phyloP scores from a whole-genome alignment of 352 stramenopile species.

The Nothophytophthora sp. region DNA sequence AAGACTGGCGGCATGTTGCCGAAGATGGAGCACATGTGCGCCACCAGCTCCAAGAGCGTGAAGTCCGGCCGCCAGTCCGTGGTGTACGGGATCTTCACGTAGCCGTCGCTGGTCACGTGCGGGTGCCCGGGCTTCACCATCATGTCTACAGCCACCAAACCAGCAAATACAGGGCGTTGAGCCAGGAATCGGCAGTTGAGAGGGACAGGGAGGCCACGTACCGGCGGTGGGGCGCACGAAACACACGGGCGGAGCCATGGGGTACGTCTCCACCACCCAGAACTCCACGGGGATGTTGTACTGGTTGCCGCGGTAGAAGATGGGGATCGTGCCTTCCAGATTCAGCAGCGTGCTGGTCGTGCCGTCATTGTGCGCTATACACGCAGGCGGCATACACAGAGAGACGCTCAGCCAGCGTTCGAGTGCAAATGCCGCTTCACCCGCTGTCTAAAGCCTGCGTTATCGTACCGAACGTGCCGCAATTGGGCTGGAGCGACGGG shows the following conservation, averaged over 20 bases:
- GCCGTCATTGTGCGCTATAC: conserved; percentile 89
- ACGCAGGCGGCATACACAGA: too few relatives aligned
- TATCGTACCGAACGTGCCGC: conserved; percentile 74
- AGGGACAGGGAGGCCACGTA: too few relatives aligned
- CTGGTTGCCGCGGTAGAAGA: conserved; percentile 88
- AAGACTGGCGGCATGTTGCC: conserved; percentile 87
- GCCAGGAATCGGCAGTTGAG: neutral
- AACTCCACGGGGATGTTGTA: conserved; percentile 93
- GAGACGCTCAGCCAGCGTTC: too few relatives aligned
- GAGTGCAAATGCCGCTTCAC: too few relatives aligned
- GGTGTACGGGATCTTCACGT: conserved; percentile 88
- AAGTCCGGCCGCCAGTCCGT: conserved; percentile 83
- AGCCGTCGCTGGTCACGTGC: conserved; percentile 86
- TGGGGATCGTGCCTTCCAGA: conserved; percentile 89
- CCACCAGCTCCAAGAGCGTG: conserved; percentile 83
- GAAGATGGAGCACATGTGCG: conserved; percentile 91
- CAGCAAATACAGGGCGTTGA: neutral
- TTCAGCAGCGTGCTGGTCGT: conserved; percentile 85
- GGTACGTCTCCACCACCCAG: conserved; percentile 88
- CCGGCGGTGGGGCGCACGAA: conserved; percentile 84
- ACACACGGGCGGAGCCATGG: conserved; percentile 75
- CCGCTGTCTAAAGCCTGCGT: too few relatives aligned
- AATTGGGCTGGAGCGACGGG: conserved; percentile 83
- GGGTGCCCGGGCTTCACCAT: conserved; percentile 86
- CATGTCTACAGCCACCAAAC: conserved; percentile 80